Base-by-base conservation (phyloP, 176 grass and related monocot genomes). In the Dendrocalamus sinicus region DNA sequence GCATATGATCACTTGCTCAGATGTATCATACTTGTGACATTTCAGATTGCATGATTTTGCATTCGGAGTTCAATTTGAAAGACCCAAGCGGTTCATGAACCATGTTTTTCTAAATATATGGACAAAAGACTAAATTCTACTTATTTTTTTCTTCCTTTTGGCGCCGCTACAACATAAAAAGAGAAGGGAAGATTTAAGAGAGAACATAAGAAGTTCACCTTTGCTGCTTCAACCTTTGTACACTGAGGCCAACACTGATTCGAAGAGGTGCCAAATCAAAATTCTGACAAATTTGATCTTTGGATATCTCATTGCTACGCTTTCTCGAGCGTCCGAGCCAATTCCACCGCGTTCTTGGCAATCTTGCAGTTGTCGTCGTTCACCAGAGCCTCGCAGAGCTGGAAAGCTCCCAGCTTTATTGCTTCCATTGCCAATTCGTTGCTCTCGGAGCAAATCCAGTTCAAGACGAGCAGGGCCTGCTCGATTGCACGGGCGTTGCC, bases 351-450 rank as follows among this genome's bases (percentile, higher is more conserved):
- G 72, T 98, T 98, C 70, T 94, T 98, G 43, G 80, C 93, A 47
- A 93, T 94, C 88, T 92, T 98, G 69, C 88, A 91, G 66, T 98
- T 95, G 75, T 90, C 89, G 0, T 93, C 87, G 64, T 89, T 87
- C 11, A 88, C 69, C 55, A 93, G 92, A 80, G 74, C 47, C 64
- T 90, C 83, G 19, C 88, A 95, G 61, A 94, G 88, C 48, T 92
- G 85, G 69, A 95, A 92, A 91, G 80, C 90, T 47, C 86, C 88
- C 26, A 91, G 85, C 78, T 98, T 92, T 40, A 92, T 83, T 16
- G 93, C 91, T 20, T 94, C 83, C 54, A 89, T 22, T 13, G 88
- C 89, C 83, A 90, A 67, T 32, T 89, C 83, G 48, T 89, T 53
- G 84, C 81, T 87, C 74, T 98, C 88, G 0, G 86, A 73, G 67